Evolutionary conservation across 352 stramenopile genomes (phyloP), one percentile per base, ranked within the genome.

Genomic region (Halophytophthora polymorphica): DNA sequence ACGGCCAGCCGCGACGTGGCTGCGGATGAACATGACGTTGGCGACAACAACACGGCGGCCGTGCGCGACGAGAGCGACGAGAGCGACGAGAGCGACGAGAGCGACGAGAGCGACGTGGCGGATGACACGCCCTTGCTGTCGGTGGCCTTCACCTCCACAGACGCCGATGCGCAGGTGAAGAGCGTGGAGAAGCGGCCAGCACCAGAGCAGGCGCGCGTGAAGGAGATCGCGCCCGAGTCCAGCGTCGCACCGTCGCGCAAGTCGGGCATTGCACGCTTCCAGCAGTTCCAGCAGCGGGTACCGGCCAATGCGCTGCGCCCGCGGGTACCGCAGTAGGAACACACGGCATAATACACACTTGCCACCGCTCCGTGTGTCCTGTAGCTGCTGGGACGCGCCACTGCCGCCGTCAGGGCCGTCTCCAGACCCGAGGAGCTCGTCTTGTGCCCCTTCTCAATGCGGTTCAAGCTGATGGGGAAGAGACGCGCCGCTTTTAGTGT

Each of bases 251-350:
- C 45, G 3, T 41, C 70, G 13, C 45, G 44, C 5, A 74, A 76
- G 22, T 45, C 53, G 25, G 56, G 42, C 14, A 41, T 81, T 0
- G 61, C 55, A 3, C 69, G 62, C 18, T 56, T 78, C 33, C 55
- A 71, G 33, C 64, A 73, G 42, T 87, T 87, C 61, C 74, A 76
- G 47, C 63, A 75, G 51, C 71, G 82, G 50, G 58, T 85, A 6
- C 76, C 76, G 8, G 64, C 71, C 21, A 88, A 85, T 42, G 35
- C 45, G 50, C 45, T 66, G 7, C 53, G 44, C 6, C 48, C n/a
- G n/a, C n/a, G n/a, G n/a, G n/a, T n/a, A n/a, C n/a, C n/a, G n/a
- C n/a, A n/a, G n/a, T n/a, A n/a, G n/a, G n/a, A n/a, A n/a, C n/a
- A n/a, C n/a, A n/a, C n/a, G n/a, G n/a, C n/a, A n/a, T n/a, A n/a